A percentile compares a stretch with the other conserved stretches of the same genome.
Evolutionary conservation across 352 stramenopile species (phyloP).

Genomic region (Phytophthora fragariaefolia): DNA sequence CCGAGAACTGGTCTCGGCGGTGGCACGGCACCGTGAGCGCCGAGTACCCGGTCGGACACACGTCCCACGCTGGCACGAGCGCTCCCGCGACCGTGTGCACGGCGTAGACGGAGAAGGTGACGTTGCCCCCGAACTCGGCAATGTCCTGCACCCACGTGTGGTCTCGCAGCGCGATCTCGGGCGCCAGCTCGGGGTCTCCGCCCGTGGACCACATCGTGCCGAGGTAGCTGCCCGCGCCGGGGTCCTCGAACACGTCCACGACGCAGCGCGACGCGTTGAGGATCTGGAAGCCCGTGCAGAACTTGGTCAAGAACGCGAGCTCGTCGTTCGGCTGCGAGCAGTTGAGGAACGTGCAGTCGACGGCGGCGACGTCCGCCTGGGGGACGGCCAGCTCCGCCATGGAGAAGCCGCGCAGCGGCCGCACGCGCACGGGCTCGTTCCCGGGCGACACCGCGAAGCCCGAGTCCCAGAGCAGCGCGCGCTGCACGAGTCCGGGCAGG

Average conservation of each 20-base stretch:
- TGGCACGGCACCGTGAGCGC: slow-evolving; percentile 30
- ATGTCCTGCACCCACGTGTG: slow-evolving; percentile 33
- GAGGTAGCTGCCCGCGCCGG: slow-evolving; percentile 7
- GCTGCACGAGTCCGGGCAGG: slow-evolving; percentile 39
- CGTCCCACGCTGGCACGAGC: slow-evolving; percentile 9
- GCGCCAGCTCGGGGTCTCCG: slow-evolving; percentile 19
- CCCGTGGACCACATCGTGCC: slow-evolving; percentile 40
- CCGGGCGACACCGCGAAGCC: slow-evolving; percentile 33
- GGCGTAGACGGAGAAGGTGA: slow-evolving; percentile 32
- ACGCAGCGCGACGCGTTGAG: slow-evolving; percentile 40
- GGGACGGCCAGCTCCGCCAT: slow-evolving; percentile 41
- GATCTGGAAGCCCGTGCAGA: slow-evolving; percentile 46
- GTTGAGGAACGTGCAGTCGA: slow-evolving; percentile 31
- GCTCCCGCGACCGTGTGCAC: slow-evolving; percentile 26
- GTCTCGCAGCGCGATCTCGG: slow-evolving; percentile 24
- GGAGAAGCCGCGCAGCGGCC: slow-evolving; percentile 22
- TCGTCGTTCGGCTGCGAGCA: slow-evolving; percentile 38
- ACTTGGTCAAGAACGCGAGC: slow-evolving; percentile 26
- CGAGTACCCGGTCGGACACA: slow-evolving; percentile 5
- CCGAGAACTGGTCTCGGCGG: slow-evolving; percentile 6
- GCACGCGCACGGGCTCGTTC: slow-evolving; percentile 29
- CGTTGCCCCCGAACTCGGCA: slow-evolving; percentile 14
- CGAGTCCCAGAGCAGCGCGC: slow-evolving; percentile 45
- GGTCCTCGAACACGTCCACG: slow-evolving; percentile 29
- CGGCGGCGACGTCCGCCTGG: slow-evolving; percentile 12